These are phyloP conservation scores for Neospermospora avenae DNA, from an alignment of 2,329 filamentous ascomycete genomes.

Conservation along the genomic window DNA sequence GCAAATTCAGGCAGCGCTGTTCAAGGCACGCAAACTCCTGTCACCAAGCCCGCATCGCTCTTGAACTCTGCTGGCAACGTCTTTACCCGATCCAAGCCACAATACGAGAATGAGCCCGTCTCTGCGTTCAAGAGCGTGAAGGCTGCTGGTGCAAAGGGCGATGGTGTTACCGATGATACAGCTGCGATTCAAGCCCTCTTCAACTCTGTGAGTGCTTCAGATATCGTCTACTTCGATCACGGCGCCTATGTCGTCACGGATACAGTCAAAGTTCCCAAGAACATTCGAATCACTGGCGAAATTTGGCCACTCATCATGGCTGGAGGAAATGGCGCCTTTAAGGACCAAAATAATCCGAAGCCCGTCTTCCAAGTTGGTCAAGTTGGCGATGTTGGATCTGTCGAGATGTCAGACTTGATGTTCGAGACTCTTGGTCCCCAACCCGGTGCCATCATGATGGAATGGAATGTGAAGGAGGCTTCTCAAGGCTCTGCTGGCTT, in stretches of 20 bases:
- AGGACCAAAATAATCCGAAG: conserved; percentile 70
- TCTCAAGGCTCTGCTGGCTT: conserved; percentile 70
- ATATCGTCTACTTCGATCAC: conserved; percentile 72
- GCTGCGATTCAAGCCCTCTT: conserved; percentile 77
- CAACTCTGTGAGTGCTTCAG: conserved; percentile 58
- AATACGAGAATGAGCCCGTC: conserved; percentile 70
- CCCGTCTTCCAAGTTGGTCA: conserved; percentile 85
- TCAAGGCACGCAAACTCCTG: conserved; percentile 55
- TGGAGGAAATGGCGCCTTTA: conserved; percentile 66
- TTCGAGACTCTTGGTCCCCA: conserved; percentile 77
- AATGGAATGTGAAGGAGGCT: conserved; percentile 79
- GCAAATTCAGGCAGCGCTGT: conserved; percentile 47
- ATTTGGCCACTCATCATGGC: conserved; percentile 90
- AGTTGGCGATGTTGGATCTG: conserved; percentile 69
- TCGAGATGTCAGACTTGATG: conserved; percentile 86
- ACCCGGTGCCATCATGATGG: conserved; percentile 83
- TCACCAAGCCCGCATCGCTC: conserved; percentile 64
- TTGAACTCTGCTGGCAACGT: conserved; percentile 62
- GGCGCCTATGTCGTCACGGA: conserved; percentile 63
- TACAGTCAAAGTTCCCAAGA: conserved; percentile 70
- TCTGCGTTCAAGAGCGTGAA: conserved; percentile 80
- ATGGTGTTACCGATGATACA: conserved; percentile 85
- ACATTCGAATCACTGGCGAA: conserved; percentile 86
- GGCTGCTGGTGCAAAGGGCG: conserved; percentile 77
- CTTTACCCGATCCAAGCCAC: conserved; percentile 83